Evolutionary conservation across 129 eudicot genomes (phyloP).

Genomic region (Gnaphalium uliginosum): DNA sequence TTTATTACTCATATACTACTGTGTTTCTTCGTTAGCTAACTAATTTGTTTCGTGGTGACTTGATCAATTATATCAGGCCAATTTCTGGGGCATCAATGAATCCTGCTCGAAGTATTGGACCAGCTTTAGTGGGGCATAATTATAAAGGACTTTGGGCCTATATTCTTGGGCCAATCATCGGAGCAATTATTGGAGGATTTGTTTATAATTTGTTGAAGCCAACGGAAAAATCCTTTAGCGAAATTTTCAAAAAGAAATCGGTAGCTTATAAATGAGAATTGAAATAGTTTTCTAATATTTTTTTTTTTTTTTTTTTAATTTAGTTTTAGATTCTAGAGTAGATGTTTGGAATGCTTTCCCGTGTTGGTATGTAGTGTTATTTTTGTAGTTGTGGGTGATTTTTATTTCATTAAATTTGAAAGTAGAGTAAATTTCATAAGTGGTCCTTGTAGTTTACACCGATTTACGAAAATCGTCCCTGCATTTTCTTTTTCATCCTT

Average conservation of each 20-base stretch:
- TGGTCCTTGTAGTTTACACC: too few species aligned
- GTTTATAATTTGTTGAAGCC: constrained; percentile 51
- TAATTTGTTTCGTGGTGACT: too few species aligned
- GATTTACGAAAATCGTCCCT: too few species aligned
- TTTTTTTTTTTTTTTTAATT: not conserved
- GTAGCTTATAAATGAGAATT: not conserved
- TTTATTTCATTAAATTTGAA: not conserved
- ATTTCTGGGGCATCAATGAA: constrained; percentile 96
- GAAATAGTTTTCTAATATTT: not conserved
- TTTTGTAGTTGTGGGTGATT: not conserved
- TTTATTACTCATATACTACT: too few species aligned
- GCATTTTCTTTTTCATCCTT: too few species aligned
- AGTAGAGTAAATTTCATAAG: too few species aligned
- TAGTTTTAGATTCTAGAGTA: not conserved
- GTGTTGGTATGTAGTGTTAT: not conserved
- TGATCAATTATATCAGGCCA: constrained; percentile 52
- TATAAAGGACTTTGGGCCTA: constrained; percentile 72
- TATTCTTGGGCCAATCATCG: constrained; percentile 64
- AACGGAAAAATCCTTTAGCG: constrained; percentile 45
- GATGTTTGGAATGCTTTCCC: not conserved
- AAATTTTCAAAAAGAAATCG: constrained; percentile 30
- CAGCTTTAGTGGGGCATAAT: constrained; percentile 59
- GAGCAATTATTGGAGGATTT: constrained; percentile 58
- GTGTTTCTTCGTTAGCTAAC: too few species aligned
- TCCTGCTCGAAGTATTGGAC: constrained; percentile 94